Conservation (phyloP, 1,284 basidiomycete species). For the Fereydounia khargensis region DNA sequence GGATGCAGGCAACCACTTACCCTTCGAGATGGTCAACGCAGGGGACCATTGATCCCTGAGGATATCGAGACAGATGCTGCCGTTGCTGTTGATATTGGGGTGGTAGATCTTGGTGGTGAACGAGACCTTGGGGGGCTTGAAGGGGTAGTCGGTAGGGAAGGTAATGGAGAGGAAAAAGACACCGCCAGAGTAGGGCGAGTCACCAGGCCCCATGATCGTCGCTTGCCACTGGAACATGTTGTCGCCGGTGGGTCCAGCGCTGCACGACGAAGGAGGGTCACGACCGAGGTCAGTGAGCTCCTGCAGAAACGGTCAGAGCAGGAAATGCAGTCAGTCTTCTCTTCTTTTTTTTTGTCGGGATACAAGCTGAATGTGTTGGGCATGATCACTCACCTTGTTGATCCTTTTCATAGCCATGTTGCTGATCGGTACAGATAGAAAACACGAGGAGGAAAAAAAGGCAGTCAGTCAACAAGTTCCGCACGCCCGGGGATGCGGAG, state of each 20-base stretch:
- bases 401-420: slow-evolving; percentile 57
- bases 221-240: slow-evolving; percentile 59
- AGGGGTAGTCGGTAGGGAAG: slow-evolving; percentile 63
- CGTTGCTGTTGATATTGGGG: slow-evolving; percentile 95
- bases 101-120: slow-evolving; percentile 94
- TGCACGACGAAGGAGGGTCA: slow-evolving; percentile 56
- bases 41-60: slow-evolving; percentile 77
- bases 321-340: not conserved
- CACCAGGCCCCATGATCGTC: slow-evolving; percentile 56
- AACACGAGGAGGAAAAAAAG: not conserved
- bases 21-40: slow-evolving; percentile 97
- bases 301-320: slow-evolving; percentile 3
- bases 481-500: not conserved
- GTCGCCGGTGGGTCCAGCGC: slow-evolving; percentile 55
- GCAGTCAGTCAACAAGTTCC: not conserved
- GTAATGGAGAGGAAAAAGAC: slow-evolving; percentile 64
- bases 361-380: too few relatives aligned
- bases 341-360: not conserved
- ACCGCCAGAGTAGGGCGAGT: slow-evolving; percentile 54
- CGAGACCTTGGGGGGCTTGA: slow-evolving; percentile 89
- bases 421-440: not conserved
- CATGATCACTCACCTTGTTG: slow-evolving; percentile 56
- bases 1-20: slow-evolving; percentile 61
- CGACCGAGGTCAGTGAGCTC: slow-evolving; percentile 56
- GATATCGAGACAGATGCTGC: slow-evolving; percentile 97